These are phyloP conservation scores for Phytophthora citrophthora DNA, from an alignment of 352 stramenopile genomes.

Conservation along the genomic window DNA sequence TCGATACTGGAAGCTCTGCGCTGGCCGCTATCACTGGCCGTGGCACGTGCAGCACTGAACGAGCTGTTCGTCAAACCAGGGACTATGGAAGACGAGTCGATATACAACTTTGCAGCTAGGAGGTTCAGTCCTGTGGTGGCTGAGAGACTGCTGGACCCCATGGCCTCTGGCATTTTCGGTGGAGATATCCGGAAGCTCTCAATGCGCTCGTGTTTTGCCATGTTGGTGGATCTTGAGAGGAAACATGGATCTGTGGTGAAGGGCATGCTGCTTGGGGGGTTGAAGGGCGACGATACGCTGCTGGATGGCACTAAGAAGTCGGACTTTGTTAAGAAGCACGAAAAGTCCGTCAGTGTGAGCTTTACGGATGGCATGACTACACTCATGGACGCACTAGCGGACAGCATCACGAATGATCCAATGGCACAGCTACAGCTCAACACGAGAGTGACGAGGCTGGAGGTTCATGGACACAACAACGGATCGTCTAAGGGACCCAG, in stretches of 20 bases:
- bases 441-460: conserved; percentile 41
- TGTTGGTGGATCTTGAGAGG: conserved; percentile 83
- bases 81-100: conserved; percentile 70
- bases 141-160: conserved; percentile 79
- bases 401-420: conserved; percentile 49
- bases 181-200: conserved; percentile 83
- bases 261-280: conserved; percentile 65
- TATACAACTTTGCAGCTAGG: conserved; percentile 81
- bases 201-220: conserved; percentile 78
- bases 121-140: conserved; percentile 84
- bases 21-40: conserved; percentile 65
- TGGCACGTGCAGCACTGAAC: conserved; percentile 66
- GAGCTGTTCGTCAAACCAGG: conserved; percentile 61
- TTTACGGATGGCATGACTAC: conserved; percentile 83
- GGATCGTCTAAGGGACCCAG: conserved; percentile 12
- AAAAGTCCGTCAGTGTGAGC: conserved; percentile 85
- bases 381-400: conserved; percentile 61
- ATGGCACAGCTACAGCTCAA: conserved; percentile 52
- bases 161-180: conserved; percentile 89
- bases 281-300: conserved; percentile 41
- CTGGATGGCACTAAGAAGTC: conserved; percentile 77
- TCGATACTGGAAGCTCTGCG: conserved; percentile 60
- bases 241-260: conserved; percentile 80
- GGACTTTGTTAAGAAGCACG: conserved; percentile 69
- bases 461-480: conserved; percentile 24